These are phyloP conservation scores for Schwanniomyces polymorphus DNA, from an alignment of 805 yeast species.

Conservation along the genomic window DNA sequence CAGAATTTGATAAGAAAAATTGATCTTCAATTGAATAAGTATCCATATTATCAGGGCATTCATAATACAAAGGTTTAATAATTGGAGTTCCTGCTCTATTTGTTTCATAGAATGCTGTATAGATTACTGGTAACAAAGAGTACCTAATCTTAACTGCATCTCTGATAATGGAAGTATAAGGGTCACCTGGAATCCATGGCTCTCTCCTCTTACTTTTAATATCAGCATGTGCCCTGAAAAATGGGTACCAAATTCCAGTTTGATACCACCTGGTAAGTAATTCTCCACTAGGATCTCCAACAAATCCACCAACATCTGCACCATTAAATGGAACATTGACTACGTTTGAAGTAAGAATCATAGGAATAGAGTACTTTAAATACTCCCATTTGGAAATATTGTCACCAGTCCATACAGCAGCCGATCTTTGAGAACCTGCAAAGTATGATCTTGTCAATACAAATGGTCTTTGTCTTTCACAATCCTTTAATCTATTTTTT, in stretches of 20 bases:
- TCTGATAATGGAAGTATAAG: slow-evolving; percentile 62
- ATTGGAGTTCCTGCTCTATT: slow-evolving; percentile 67
- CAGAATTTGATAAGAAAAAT: slow-evolving; percentile 72
- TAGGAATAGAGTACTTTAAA: slow-evolving; percentile 76
- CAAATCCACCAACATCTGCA: slow-evolving; percentile 96
- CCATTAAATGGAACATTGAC: slow-evolving; percentile 93
- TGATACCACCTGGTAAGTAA: slow-evolving; percentile 92
- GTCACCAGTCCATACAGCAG: slow-evolving; percentile 98
- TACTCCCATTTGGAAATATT: slow-evolving; percentile 93
- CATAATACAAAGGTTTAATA: slow-evolving; percentile 65
- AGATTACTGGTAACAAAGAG: slow-evolving; percentile 70
- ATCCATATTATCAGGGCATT: slow-evolving; percentile 44
- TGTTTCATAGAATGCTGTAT: slow-evolving; percentile 73
- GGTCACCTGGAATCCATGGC: slow-evolving; percentile 84
- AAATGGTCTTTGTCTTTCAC: slow-evolving; percentile 71
- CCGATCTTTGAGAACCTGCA: slow-evolving; percentile 87
- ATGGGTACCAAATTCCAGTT: slow-evolving; percentile 94
- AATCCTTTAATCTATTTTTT: slow-evolving; percentile 44
- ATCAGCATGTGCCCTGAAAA: slow-evolving; percentile 96
- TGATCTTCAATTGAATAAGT: slow-evolving; percentile 73
- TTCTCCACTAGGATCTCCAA: slow-evolving; percentile 84
- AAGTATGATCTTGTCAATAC: slow-evolving; percentile 82
- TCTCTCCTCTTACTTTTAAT: slow-evolving; percentile 90
- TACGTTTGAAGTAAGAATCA: slow-evolving; percentile 80
- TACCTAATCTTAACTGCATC: slow-evolving; percentile 77